phyloP scores from a whole-genome alignment of 129 eudicot species.

The Centella asiatica region DNA sequence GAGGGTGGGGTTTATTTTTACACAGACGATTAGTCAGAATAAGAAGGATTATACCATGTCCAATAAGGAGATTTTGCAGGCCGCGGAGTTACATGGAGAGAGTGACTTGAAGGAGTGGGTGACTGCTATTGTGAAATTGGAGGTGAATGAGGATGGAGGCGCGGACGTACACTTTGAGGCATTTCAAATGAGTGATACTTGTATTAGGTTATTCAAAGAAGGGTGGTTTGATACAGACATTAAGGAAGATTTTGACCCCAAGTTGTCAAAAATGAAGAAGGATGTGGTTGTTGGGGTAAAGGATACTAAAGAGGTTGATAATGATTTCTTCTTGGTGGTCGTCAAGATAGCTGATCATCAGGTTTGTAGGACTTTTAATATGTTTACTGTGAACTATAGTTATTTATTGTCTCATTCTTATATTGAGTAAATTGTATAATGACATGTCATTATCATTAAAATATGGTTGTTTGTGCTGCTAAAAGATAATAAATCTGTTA shows the following conservation, averaged over 20 bases:
- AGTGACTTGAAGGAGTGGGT: slow-evolving; percentile 94
- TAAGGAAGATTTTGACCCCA: slow-evolving; percentile 49
- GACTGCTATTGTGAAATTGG: slow-evolving; percentile 77
- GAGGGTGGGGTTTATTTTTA: slow-evolving; percentile 86
- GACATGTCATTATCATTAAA: neutral
- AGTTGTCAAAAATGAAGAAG: slow-evolving; percentile 80
- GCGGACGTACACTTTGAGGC: slow-evolving; percentile 97
- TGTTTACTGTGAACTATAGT: neutral
- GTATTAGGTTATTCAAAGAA: slow-evolving; percentile 75
- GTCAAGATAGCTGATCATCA: slow-evolving; percentile 92
- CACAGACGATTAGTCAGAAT: slow-evolving; percentile 66
- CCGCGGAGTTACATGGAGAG: slow-evolving; percentile 72
- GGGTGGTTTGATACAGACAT: slow-evolving; percentile 76
- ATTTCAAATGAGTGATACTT: slow-evolving; percentile 90
- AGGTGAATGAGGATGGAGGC: slow-evolving; percentile 91
- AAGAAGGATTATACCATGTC: slow-evolving; percentile 82
- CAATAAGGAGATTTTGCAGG: slow-evolving; percentile 69
- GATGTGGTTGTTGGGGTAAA: slow-evolving; percentile 94
- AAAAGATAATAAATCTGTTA: neutral
- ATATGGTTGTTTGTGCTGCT: neutral
- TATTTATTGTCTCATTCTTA: slow-evolving; percentile 1
- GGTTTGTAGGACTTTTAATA: slow-evolving; percentile 27
- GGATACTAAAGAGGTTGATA: slow-evolving; percentile 80
- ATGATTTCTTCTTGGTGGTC: slow-evolving; percentile 95
- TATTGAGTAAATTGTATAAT: neutral